phyloP scores from a whole-genome alignment of 164 flowering plant species.

The Buxus sempervirens region DNA sequence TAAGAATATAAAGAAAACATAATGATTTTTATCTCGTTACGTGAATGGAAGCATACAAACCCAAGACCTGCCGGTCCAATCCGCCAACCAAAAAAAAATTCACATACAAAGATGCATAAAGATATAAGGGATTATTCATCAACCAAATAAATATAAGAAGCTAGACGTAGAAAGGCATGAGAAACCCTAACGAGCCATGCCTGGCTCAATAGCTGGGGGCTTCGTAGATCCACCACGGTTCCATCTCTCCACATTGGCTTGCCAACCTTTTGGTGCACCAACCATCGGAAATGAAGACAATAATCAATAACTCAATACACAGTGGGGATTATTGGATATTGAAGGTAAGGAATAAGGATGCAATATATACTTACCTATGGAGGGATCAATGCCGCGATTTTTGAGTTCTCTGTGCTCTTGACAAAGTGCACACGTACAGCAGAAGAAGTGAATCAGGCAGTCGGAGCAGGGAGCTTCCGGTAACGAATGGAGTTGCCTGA shows the following conservation, averaged over 20 bases:
- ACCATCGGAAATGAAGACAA: background rate
- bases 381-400: conserved; percentile 14
- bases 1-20: too few species aligned
- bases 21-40: too few species aligned
- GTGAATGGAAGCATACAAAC: too few species aligned
- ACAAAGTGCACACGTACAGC: conserved; percentile 11
- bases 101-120: too few species aligned
- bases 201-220: conserved; percentile 6
- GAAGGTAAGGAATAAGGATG: too few species aligned
- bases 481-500: conserved; percentile 12
- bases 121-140: too few species aligned
- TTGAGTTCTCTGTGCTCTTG: conserved; percentile 18
- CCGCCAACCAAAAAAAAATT: too few species aligned
- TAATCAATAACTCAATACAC: too few species aligned
- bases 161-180: too few species aligned
- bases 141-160: too few species aligned
- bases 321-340: too few species aligned
- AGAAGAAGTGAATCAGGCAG: conserved; percentile 17
- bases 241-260: conserved; percentile 7
- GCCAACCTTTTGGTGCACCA: conserved; percentile 10
- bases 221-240: conserved; percentile 4
- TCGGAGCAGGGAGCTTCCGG: conserved; percentile 17
- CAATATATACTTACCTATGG: background rate
- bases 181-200: conserved; percentile 7
- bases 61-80: too few species aligned